These are phyloP conservation scores for Bertia moriformis DNA, from an alignment of 2,329 filamentous ascomycete genomes.

Conservation along the genomic window DNA sequence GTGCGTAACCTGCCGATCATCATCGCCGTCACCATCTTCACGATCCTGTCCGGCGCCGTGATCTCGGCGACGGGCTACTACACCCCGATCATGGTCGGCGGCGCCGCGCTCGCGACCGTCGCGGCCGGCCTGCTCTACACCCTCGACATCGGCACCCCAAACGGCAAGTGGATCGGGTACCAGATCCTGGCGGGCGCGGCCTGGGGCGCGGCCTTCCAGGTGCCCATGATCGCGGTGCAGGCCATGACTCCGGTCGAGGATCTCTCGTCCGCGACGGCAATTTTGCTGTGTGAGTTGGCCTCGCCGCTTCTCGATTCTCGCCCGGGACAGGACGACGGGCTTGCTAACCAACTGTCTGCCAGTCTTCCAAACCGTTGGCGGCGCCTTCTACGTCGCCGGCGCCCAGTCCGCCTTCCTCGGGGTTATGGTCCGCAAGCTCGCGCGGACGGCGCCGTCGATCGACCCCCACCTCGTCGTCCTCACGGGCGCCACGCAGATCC, in stretches of 20 bases:
- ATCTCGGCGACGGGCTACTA: conserved; percentile 25
- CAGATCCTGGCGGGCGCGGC: conserved; percentile 32
- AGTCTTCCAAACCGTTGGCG: conserved; percentile 31
- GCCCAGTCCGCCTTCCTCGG: conserved; percentile 31
- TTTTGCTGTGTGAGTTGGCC: not conserved
- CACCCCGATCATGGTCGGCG: conserved; percentile 28
- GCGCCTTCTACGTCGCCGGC: conserved; percentile 31
- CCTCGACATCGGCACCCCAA: conserved; percentile 19
- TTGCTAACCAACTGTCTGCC: not conserved
- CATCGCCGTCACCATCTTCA: conserved; percentile 25
- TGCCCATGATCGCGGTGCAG: conserved; percentile 34
- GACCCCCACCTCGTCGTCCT: conserved; percentile 19
- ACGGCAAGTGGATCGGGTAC: conserved; percentile 34
- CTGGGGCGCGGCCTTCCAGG: conserved; percentile 27
- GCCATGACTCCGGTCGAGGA: conserved; percentile 12
- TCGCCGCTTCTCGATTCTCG: no score
- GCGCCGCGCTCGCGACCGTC: conserved; percentile 24
- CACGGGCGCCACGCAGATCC: conserved; percentile 39
- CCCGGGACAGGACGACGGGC: no score
- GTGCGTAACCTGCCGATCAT: conserved; percentile 25
- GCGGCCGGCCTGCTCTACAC: conserved; percentile 26
- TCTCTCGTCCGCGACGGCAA: conserved; percentile 4
- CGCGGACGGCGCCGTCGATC: conserved; percentile 18
- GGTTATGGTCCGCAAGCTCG: conserved; percentile 20
- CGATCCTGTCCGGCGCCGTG: conserved; percentile 19